phyloP scores from a whole-genome alignment of 2,329 filamentous ascomycete species.

The Metarhizium brunneum region DNA sequence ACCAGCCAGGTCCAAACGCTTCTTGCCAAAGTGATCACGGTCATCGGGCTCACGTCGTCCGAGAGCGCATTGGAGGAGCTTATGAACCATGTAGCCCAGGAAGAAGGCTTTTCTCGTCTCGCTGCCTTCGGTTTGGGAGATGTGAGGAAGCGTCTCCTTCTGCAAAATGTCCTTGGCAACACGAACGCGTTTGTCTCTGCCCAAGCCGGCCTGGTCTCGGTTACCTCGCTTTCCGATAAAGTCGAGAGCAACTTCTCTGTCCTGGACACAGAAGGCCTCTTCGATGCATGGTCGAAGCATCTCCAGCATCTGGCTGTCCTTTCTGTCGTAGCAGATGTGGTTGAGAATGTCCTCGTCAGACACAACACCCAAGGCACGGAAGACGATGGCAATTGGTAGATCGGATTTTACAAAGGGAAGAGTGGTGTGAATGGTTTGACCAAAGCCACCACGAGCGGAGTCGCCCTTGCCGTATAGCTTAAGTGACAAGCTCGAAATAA shows the following conservation, averaged over 20 bases:
- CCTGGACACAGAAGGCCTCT: constrained; percentile 92
- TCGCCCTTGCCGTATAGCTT: constrained; percentile 86
- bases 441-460: constrained; percentile 64
- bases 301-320: constrained; percentile 94
- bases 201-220: constrained; percentile 48
- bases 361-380: constrained; percentile 89
- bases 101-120: constrained; percentile 97
- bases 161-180: constrained; percentile 92
- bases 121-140: constrained; percentile 88
- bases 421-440: constrained; percentile 81
- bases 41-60: constrained; percentile 92
- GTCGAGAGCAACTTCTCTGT: constrained; percentile 86
- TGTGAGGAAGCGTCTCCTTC: constrained; percentile 93
- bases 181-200: constrained; percentile 78
- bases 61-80: constrained; percentile 84
- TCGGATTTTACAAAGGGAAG: constrained; percentile 91
- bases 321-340: constrained; percentile 93
- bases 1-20: constrained; percentile 89
- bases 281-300: constrained; percentile 96
- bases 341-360: constrained; percentile 97
- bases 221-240: constrained; percentile 92
- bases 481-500: constrained; percentile 87
- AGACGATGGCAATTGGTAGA: constrained; percentile 89
- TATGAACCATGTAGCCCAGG: constrained; percentile 97
- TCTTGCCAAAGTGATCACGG: constrained; percentile 98